phyloP scores from a whole-genome alignment of 768 basidiomycete species.

The Kwoniella dejecticola region DNA sequence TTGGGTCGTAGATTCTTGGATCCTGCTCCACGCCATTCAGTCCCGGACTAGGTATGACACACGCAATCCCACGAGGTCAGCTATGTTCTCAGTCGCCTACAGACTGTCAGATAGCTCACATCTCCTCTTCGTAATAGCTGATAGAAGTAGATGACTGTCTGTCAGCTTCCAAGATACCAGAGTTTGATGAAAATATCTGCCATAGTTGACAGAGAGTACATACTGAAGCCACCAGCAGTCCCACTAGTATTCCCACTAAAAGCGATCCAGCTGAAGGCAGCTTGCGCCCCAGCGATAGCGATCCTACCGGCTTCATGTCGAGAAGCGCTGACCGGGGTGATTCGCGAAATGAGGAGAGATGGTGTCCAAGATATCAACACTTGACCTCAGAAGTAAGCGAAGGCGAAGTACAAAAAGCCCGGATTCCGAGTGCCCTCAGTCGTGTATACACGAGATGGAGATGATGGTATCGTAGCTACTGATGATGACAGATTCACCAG shows the following conservation, averaged over 20 bases:
- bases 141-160: too few relatives aligned
- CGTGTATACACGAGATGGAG: neutral
- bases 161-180: too few relatives aligned
- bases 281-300: constrained; percentile 37
- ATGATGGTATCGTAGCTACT: neutral
- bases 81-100: neutral
- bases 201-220: constrained; percentile 16
- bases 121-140: constrained; percentile 47
- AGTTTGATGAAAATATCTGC: neutral
- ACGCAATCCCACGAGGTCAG: too few relatives aligned
- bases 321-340: neutral
- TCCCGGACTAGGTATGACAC: constrained; percentile 20
- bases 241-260: constrained; percentile 50
- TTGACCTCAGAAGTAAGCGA: too few relatives aligned
- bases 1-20: constrained; percentile 38
- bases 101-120: constrained; percentile 33
- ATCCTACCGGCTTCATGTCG: constrained; percentile 25
- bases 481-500: too few relatives aligned
- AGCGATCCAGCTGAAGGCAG: constrained; percentile 51
- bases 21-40: constrained; percentile 43
- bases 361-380: too few relatives aligned
- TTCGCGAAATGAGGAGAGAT: too few relatives aligned
- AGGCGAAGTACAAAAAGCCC: too few relatives aligned
- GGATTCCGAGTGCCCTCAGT: too few relatives aligned
- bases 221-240: constrained; percentile 50